Evolutionary conservation across 441 rosid genomes (phyloP).

Genomic region (Aquilaria agallochum): DNA sequence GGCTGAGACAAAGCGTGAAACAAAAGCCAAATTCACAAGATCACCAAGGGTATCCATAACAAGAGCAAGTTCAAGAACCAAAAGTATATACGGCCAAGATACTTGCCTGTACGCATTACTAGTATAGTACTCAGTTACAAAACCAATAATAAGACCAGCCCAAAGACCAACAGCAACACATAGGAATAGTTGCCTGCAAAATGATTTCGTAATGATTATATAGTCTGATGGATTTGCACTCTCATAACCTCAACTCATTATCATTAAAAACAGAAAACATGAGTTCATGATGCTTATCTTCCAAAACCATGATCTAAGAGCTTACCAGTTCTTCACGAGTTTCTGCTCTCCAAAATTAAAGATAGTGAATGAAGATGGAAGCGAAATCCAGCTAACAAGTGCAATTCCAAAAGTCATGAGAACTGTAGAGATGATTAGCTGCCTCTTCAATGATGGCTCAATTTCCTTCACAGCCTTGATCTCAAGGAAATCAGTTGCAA

Average conservation of each 20-base stretch:
- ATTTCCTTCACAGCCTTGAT: conserved; percentile 80
- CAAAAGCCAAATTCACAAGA: not conserved
- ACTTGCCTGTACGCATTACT: conserved; percentile 90
- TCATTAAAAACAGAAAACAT: not conserved
- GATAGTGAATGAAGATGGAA: conserved; percentile 85
- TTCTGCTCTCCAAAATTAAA: conserved; percentile 83
- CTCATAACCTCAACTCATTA: too few species aligned
- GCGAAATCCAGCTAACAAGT: conserved; percentile 66
- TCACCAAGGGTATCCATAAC: not conserved
- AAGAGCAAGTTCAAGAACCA: too few species aligned
- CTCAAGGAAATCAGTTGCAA: conserved; percentile 86
- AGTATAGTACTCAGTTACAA: conserved; percentile 87
- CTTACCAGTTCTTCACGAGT: conserved; percentile 77
- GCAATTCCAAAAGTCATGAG: conserved; percentile 81
- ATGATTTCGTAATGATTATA: too few species aligned
- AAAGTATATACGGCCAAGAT: not conserved
- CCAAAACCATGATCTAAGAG: conserved; percentile 3
- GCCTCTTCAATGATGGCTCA: conserved; percentile 81
- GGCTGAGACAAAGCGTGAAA: conserved; percentile 33
- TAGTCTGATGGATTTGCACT: too few species aligned
- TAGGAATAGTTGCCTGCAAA: conserved; percentile 72
- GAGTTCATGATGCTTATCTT: conserved; percentile 1
- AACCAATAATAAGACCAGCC: conserved; percentile 95
- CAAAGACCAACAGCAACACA: conserved; percentile 95
- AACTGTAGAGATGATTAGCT: conserved; percentile 79